phyloP scores from a whole-genome alignment of 768 basidiomycete species.

The Mycena amicta region DNA sequence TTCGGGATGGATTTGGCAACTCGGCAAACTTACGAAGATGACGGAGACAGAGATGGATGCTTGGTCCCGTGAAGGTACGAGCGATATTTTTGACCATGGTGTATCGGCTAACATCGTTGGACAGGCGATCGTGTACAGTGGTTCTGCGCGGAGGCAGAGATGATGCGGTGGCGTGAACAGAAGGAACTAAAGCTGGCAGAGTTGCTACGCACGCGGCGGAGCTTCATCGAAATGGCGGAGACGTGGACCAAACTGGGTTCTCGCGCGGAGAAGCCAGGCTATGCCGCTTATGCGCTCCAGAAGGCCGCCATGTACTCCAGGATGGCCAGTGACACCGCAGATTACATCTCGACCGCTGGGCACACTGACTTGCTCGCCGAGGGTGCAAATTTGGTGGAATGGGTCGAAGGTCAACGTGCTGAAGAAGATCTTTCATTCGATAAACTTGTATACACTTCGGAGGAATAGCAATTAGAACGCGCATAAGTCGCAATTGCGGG shows the following conservation, averaged over 20 bases:
- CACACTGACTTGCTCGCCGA: not conserved
- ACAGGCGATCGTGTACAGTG: slow-evolving; percentile 19
- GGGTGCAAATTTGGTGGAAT: not conserved
- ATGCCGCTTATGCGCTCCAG: slow-evolving; percentile 2
- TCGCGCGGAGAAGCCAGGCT: not conserved
- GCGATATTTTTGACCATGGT: not conserved
- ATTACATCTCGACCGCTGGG: not conserved
- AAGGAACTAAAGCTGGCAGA: slow-evolving; percentile 14
- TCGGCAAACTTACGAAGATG: slow-evolving; percentile 5
- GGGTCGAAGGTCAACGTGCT: not conserved
- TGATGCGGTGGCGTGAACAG: slow-evolving; percentile 19
- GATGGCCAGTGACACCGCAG: not conserved
- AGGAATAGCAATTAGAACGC: not conserved
- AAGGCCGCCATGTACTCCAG: slow-evolving; percentile 1
- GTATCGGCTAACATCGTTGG: not conserved
- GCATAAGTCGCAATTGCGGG: not conserved
- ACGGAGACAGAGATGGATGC: not conserved
- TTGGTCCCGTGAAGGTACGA: not conserved
- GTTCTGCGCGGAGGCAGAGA: slow-evolving; percentile 20
- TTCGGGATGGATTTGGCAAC: slow-evolving; percentile 3
- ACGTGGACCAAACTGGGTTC: slow-evolving; percentile 3
- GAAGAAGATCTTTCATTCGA: not conserved
- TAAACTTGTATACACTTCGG: not conserved
- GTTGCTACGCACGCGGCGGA: slow-evolving; percentile 2
- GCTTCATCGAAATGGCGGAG: not conserved